These are phyloP conservation scores for Selenicereus undatus DNA, from an alignment of 148 eudicot species.

Conservation along the genomic window DNA sequence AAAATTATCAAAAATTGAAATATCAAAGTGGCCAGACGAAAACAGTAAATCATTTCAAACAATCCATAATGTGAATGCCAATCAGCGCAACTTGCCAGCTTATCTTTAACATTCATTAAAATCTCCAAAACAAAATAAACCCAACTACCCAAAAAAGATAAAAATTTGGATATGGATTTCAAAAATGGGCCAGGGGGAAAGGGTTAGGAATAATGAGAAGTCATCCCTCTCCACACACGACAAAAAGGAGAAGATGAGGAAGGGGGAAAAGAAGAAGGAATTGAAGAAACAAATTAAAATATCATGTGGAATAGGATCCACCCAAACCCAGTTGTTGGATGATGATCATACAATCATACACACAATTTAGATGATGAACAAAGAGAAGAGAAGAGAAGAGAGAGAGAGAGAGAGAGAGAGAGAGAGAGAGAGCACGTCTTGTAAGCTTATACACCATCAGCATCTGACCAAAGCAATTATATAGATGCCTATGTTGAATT, in stretches of 20 bases:
- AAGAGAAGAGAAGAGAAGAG: no score
- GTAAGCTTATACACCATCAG: background rate
- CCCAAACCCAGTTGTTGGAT: slow-evolving; percentile 17
- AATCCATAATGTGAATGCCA: slow-evolving; percentile 1
- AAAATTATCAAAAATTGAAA: background rate
- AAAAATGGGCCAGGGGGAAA: background rate
- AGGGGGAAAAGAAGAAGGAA: background rate
- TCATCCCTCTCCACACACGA: background rate
- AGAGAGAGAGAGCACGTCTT: background rate
- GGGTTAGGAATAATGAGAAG: slow-evolving; percentile 13
- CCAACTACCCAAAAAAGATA: background rate
- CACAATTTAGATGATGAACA: slow-evolving; percentile 26
- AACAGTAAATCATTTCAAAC: background rate
- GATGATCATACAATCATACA: slow-evolving; percentile 18
- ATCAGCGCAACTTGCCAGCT: background rate
- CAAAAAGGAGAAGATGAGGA: background rate
- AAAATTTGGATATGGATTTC: background rate
- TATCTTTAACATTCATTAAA: background rate
- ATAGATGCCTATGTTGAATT: background rate
- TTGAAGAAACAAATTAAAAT: slow-evolving; percentile 1
- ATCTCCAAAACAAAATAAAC: background rate
- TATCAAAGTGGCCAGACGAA: no score
- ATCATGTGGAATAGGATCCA: slow-evolving; percentile 9
- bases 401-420: no score
- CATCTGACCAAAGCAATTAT: background rate